Evolutionary conservation across 306 rosid species (phyloP).

Genomic region (Lathyrus tuberosus): DNA sequence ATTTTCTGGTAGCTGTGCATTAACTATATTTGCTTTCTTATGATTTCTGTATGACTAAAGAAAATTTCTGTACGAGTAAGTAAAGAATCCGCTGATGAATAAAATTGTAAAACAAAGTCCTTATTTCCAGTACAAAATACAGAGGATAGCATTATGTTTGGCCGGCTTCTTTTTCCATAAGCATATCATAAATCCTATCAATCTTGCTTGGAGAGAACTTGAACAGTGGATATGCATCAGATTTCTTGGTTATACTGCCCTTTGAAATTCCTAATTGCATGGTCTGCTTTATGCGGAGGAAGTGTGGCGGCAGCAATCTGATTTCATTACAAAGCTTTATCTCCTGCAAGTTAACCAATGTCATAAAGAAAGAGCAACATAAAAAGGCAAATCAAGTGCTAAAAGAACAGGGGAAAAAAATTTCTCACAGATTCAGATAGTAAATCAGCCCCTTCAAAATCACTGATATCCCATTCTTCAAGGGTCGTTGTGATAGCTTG

Average conservation of each 20-base stretch:
- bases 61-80: background rate
- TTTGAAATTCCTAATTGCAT: conserved; percentile 58
- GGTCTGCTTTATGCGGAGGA: conserved; percentile 64
- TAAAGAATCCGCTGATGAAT: background rate
- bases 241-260: conserved; percentile 64
- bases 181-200: conserved; percentile 77
- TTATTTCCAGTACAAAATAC: conserved; percentile 9
- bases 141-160: conserved; percentile 35
- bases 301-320: conserved; percentile 73
- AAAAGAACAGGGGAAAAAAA: conserved; percentile 2
- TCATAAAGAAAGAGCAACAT: background rate
- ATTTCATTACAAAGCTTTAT: conserved; percentile 68
- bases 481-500: conserved; percentile 49
- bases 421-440: conserved; percentile 74
- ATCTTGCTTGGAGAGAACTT: conserved; percentile 76
- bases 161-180: conserved; percentile 59
- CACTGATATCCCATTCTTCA: conserved; percentile 76
- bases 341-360: conserved; percentile 59
- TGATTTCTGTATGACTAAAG: background rate
- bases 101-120: conserved; percentile 10
- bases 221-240: conserved; percentile 67
- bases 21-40: background rate
- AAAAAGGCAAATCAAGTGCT: background rate
- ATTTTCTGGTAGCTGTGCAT: background rate
- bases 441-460: conserved; percentile 62